Percentiles rank a stretch among this genome's conserved stretches.
Conservation (phyloP, 2,329 filamentous ascomycete genomes). For the Clonostachys rhizophaga region DNA sequence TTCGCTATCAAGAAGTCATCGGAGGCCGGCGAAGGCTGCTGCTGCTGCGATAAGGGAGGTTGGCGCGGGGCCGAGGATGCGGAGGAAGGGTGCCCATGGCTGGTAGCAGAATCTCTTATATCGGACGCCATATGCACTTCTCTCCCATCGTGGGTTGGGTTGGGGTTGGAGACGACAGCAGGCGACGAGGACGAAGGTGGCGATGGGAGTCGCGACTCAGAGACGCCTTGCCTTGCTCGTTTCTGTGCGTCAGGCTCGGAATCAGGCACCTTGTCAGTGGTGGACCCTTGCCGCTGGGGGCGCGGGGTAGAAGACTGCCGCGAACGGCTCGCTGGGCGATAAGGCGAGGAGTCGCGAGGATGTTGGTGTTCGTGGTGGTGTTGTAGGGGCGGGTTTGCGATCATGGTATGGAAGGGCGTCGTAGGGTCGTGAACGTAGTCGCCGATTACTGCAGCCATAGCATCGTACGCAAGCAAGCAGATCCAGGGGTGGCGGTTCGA, state of each 20-base stretch:
- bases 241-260: neutral
- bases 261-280: neutral
- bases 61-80: neutral
- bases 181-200: slow-evolving; percentile 50
- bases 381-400: slow-evolving; percentile 42
- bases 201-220: slow-evolving; percentile 45
- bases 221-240: slow-evolving; percentile 6
- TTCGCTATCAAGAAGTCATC: slow-evolving; percentile 29
- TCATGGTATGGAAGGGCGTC: slow-evolving; percentile 63
- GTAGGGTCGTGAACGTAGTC: slow-evolving; percentile 72
- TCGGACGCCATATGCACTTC: slow-evolving; percentile 44
- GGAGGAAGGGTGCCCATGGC: slow-evolving; percentile 1
- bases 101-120: slow-evolving; percentile 4
- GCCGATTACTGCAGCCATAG: slow-evolving; percentile 61
- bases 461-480: slow-evolving; percentile 16
- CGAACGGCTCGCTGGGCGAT: slow-evolving; percentile 8
- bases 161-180: slow-evolving; percentile 26
- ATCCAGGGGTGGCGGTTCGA: too few species aligned
- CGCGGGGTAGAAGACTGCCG: slow-evolving; percentile 1
- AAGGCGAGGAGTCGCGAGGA: slow-evolving; percentile 2
- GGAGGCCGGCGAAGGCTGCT: slow-evolving; percentile 27
- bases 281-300: neutral
- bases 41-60: slow-evolving; percentile 7
- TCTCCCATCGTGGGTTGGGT: slow-evolving; percentile 33
- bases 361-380: slow-evolving; percentile 41